Base-by-base conservation (phyloP, 176 grass and related monocot genomes). In the Eleusine indica region DNA sequence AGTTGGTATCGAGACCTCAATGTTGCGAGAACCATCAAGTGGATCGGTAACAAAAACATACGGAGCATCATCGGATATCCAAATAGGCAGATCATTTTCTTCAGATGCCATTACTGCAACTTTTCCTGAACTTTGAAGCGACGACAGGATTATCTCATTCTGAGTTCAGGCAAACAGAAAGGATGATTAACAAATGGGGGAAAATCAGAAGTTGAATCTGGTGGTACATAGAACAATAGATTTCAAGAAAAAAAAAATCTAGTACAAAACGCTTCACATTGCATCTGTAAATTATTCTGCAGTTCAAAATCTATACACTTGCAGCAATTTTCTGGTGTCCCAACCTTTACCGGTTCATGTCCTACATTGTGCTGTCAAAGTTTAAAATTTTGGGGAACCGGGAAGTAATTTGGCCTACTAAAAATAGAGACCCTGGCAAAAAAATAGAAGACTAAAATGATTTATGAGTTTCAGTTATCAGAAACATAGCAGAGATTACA, bases 21-120 rank as follows among this genome's bases (percentile, higher is more conserved):
- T 98, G 85, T 98, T 98, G 77, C 91, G 91, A 74, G 96, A 98
- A 76, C 93, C 96, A 80, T 98, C 93, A 70, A 98, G 81, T 37
- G 96, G 93, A 82, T 98, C 96, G 0, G 89, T 93, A 10, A 98
- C 93, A 41, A 98, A 82, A 30, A 96, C 93, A 35, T 90, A 96
- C 21, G 89, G 91, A 5, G 87, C 87, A 0, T 89, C 70, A 8
- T 88, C 54, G 7, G 71, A 82, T 76, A 98, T 80, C 89, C 89
- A 95, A 71, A 96, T 21, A 0, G 96, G 96, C 40, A 80, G 39
- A 70, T 93, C 91, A 10, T 95, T 90, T 88, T 98, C 96, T 92
- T 98, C 96, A 0, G 96, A 98, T 0, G 91, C 96, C 77, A 96
- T 76, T 38, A 80, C 93, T 7, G 96, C 89, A 56, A 98, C 96